Conservation (phyloP, 2,329 filamentous ascomycete genomes). For the Paraconiothyrium sp. region DNA sequence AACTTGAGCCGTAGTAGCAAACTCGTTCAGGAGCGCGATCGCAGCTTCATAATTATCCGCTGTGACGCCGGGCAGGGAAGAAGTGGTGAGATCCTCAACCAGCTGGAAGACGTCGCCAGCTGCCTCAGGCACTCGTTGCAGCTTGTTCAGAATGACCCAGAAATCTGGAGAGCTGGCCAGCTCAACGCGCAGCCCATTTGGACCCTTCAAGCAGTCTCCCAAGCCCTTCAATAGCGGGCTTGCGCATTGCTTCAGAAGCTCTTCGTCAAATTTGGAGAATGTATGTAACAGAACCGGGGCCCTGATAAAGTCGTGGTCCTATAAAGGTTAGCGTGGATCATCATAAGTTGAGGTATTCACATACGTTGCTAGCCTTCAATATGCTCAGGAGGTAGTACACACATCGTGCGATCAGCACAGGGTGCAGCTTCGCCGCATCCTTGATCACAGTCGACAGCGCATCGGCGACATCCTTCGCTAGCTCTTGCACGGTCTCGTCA, state of each 20-base stretch:
- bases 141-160: constrained; percentile 85
- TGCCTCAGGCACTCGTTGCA: constrained; percentile 75
- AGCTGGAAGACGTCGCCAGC: constrained; percentile 85
- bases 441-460: constrained; percentile 83
- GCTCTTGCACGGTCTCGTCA: constrained; percentile 72
- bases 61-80: constrained; percentile 81
- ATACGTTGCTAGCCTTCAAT: constrained; percentile 84
- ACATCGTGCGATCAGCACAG: constrained; percentile 82
- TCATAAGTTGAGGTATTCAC: constrained; percentile 43
- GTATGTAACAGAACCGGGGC: constrained; percentile 91
- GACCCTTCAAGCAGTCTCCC: constrained; percentile 78
- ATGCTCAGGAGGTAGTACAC: constrained; percentile 87
- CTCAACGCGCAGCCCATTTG: constrained; percentile 83
- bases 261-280: constrained; percentile 85
- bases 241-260: constrained; percentile 78
- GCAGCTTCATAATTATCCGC: constrained; percentile 96
- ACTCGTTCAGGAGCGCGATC: constrained; percentile 85
- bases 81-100: constrained; percentile 77
- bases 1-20: constrained; percentile 82
- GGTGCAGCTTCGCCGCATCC: constrained; percentile 80
- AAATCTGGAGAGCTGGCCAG: constrained; percentile 97
- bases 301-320: constrained; percentile 91
- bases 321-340: constrained; percentile 12
- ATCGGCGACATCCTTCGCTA: constrained; percentile 83
- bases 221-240: constrained; percentile 81